Evolutionary conservation across 2,329 filamentous ascomycete species (phyloP), one percentile per base, ranked within the genome.

Genomic region (Rhytidhysteron rufulum): DNA sequence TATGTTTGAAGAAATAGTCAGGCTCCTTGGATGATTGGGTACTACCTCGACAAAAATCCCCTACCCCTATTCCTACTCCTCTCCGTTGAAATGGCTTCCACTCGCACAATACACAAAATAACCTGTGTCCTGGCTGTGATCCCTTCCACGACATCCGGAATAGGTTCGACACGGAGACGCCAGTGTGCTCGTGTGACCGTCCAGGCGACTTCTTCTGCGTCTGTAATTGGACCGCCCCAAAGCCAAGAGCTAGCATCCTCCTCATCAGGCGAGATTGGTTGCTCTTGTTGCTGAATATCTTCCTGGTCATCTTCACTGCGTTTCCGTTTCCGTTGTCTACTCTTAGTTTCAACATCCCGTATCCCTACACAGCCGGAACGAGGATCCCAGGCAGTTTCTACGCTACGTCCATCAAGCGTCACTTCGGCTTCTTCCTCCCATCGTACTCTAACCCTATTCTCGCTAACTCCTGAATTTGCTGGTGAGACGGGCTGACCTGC

Each of bases 61-160:
- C 85, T 75, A 37, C 71, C 63, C 36, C 66, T 67, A 67, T 94
- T 95, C 47, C 86, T 76, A 9, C 74, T 74, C 45, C 73, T 71
- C 64, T 91, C 80, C 6, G 73, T 75, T 39, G 75, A 83, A 51
- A 82, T 77, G 0, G 83, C 85, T 50, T 94, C 85, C 19, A 95
- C 59, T 63, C 86, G 88, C 24, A 90, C 85, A 1, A 82, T 86
- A 13, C 85, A 74, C 36, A 95, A 73, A 17, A 88, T 74, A 43
- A 87, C 84, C 65, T 91, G 85, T 41, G 83, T 73, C 2, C 71
- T 70, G 27, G 69, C 71, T n/a, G n/a, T n/a, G 21, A 49, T 57
- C 54, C 74, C 79, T 35, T 74, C 73, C 36, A 66, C 70, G 4
- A 51, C 47, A 25, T 58, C 55, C 20, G 55, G 48, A 9, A 61